Evolutionary conservation across 164 flowering plant species (phyloP).

Genomic region (Magnolia officinalis): DNA sequence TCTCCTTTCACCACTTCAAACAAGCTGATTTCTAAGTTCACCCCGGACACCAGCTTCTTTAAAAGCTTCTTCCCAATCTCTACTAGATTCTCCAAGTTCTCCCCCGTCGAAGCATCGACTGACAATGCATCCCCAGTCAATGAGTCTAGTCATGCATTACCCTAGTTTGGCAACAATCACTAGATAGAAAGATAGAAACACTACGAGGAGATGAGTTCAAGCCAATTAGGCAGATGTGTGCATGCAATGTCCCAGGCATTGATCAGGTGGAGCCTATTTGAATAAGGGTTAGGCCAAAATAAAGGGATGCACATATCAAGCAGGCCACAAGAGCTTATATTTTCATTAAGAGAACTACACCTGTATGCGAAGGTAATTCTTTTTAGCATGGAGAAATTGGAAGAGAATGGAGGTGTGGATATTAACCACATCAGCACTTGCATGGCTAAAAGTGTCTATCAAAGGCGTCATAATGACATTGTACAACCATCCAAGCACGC

Average conservation of each 20-base stretch:
- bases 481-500: slow-evolving; percentile 40
- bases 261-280: no score
- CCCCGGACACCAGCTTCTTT: slow-evolving; percentile 41
- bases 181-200: not conserved
- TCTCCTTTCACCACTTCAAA: slow-evolving; percentile 27
- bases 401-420: slow-evolving; percentile 43
- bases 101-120: slow-evolving; percentile 32
- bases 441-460: slow-evolving; percentile 33
- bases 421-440: slow-evolving; percentile 59
- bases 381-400: slow-evolving; percentile 26
- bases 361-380: slow-evolving; percentile 55
- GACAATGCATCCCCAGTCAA: slow-evolving; percentile 38
- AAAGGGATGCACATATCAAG: not conserved
- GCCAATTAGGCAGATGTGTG: not conserved
- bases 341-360: slow-evolving; percentile 9
- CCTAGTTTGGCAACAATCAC: no score
- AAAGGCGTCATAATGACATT: slow-evolving; percentile 36
- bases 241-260: not conserved
- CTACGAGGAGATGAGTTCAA: no score
- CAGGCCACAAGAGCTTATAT: not conserved
- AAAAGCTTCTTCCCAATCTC: slow-evolving; percentile 35
- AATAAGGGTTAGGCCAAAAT: not conserved
- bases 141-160: slow-evolving; percentile 15
- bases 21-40: slow-evolving; percentile 42
- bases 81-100: slow-evolving; percentile 37